Evolutionary conservation across 2,329 filamentous ascomycete species (phyloP), one percentile per base, ranked within the genome.

Genomic region (Aspergillus fumigatiaffinis): DNA sequence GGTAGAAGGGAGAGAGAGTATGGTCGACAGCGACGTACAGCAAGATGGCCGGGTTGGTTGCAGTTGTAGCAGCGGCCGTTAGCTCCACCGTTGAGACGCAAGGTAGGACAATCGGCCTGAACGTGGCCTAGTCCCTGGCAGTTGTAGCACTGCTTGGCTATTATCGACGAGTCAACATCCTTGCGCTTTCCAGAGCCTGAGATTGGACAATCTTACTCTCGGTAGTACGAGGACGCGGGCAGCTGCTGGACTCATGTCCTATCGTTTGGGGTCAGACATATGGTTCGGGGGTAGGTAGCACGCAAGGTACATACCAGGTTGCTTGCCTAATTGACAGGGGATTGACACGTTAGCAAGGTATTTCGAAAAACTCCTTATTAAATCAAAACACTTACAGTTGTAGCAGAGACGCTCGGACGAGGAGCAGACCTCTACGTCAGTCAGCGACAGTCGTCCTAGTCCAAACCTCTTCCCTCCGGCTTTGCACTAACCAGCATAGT

Each of bases 101-200:
- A 86, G 61, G 94, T 97, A 70, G 94, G 94, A 85, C 94, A 99
- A 78, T 99, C 94, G 67, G 94, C 94, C 82, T 99, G 94, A 70
- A 99, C 94, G 76, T 99, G 94, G 66, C 94, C 94, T 61, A 97
- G 86, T 58, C 94, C 94, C 82, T 97, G 94, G 84, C 94, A 99
- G 81, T 97, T 94, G 78, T 99, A 99, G 86, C 94, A 99, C 84
- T 99, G 94, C 87, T 99, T 99, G 53, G 92, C 92, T 87, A 60
- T 55, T 52, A 32, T 51, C 32, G 58, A 59, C 63, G 64, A 54
- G 60, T 64, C 48, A 67, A 60, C 41, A 46, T 44, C 53, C 44
- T 44, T 52, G 56, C 47, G 55, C 58, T 49, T 50, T 49, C 23
- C 41, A 49, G 44, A 49, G 32, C n/a, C 51, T 57, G 46, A 53